A percentile compares a stretch with the other conserved stretches of the same genome.
Conservation (phyloP, 2,329 filamentous ascomycete genomes). For the Plectosphaerella plurivora region DNA sequence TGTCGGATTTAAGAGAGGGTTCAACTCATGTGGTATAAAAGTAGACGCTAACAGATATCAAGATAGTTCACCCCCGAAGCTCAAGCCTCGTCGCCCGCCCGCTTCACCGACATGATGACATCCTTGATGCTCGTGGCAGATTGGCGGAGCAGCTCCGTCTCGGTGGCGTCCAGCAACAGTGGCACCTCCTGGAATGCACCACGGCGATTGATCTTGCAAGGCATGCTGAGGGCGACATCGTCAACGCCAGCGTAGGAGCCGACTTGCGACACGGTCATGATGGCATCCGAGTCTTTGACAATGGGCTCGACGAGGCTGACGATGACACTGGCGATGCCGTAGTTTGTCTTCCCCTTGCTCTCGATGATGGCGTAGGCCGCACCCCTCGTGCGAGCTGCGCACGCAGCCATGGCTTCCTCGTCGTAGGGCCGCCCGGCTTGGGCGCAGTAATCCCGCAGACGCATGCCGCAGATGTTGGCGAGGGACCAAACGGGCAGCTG, state of each 20-base stretch:
- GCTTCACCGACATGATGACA: conserved; percentile 1
- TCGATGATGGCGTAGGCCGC: conserved; percentile 26
- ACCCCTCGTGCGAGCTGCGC: conserved; percentile 16
- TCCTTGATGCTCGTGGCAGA: conserved; percentile 18
- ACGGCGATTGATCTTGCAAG: conserved; percentile 18
- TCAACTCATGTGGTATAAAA: too few species aligned
- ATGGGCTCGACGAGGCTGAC: conserved; percentile 23
- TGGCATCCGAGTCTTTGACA: conserved; percentile 20
- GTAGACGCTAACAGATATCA: too few species aligned
- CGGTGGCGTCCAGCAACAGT: conserved; percentile 14
- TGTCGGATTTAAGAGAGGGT: too few species aligned
- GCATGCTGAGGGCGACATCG: conserved; percentile 20
- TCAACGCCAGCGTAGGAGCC: conserved; percentile 19
- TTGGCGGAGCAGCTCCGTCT: conserved; percentile 15
- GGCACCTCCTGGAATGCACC: conserved; percentile 19
- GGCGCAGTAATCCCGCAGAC: conserved; percentile 17
- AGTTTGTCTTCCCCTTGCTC: conserved; percentile 26
- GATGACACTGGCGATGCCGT: conserved; percentile 23
- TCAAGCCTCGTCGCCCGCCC: not conserved
- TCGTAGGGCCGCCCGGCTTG: conserved; percentile 16
- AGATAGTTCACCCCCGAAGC: not conserved
- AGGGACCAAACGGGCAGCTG: conserved; percentile 26
- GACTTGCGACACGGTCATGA: conserved; percentile 19
- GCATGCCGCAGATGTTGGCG: conserved; percentile 22
- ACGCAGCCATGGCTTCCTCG: conserved; percentile 17